A percentile compares a stretch with the other conserved stretches of the same genome.
Conservation (phyloP, 257 asterid genomes). For the Ehretia macrophylla region DNA sequence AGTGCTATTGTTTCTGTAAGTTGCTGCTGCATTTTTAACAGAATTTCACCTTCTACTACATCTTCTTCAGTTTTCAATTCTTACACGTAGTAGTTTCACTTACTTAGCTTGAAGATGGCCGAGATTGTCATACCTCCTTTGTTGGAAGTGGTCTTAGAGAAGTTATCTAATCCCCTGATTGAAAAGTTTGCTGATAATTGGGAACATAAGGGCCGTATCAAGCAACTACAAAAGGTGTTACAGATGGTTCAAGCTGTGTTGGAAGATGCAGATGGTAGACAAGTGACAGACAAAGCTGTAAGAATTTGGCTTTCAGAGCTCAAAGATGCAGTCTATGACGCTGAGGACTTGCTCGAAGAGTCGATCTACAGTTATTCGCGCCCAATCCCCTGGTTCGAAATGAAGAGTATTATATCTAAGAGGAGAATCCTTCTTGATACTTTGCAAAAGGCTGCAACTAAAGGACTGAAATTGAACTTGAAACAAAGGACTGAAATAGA, state of each 20-base stretch:
- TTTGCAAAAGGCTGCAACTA: background rate
- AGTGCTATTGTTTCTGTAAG: no score
- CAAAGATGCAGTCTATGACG: constrained; percentile 33
- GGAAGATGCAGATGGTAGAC: constrained; percentile 18
- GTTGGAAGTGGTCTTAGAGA: constrained; percentile 17
- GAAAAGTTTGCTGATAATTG: constrained; percentile 17
- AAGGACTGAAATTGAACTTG: constrained; percentile 10
- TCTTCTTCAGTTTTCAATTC: no score
- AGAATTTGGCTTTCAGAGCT: constrained; percentile 30
- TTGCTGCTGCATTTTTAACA: no score
- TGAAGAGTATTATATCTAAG: no score
- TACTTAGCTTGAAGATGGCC: constrained; percentile 18
- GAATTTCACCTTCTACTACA: no score
- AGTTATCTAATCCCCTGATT: constrained; percentile 20
- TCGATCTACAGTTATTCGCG: constrained; percentile 3
- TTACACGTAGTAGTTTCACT: no score
- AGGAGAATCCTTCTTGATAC: constrained; percentile 7
- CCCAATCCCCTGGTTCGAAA: no score
- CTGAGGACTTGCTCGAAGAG: constrained; percentile 29
- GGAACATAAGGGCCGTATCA: constrained; percentile 6
- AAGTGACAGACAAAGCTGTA: constrained; percentile 11
- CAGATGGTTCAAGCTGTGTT: constrained; percentile 17
- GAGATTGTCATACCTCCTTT: constrained; percentile 14
- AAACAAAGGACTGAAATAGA: constrained; percentile 17
- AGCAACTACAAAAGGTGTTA: constrained; percentile 9